Percentiles rank a stretch among this genome's conserved stretches.
These are phyloP conservation scores for Mucor racemosus DNA, from an alignment of 371 early-diverging fungal genomes.

Conservation along the genomic window DNA sequence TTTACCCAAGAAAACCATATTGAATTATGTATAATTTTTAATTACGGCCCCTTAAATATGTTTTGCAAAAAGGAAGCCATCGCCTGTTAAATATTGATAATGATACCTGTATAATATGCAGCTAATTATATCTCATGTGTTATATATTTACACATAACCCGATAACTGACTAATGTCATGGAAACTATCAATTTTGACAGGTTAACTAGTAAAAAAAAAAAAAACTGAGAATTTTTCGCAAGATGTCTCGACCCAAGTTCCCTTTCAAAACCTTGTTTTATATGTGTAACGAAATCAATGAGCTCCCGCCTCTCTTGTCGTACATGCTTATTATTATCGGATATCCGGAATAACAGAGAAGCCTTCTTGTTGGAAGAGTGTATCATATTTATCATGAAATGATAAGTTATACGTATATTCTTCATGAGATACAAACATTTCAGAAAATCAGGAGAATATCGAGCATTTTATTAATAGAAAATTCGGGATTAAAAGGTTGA, in stretches of 20 bases:
- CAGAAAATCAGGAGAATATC: too few relatives aligned
- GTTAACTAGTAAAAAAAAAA: background rate
- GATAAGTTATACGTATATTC: too few relatives aligned
- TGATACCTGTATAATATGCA: too few relatives aligned
- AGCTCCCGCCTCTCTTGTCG: background rate
- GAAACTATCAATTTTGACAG: background rate
- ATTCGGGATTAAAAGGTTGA: too few relatives aligned
- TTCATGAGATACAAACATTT: too few relatives aligned
- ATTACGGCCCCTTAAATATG: constrained; percentile 1
- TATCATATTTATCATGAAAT: background rate
- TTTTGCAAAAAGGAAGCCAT: background rate
- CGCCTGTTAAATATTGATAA: background rate
- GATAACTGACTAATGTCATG: too few relatives aligned
- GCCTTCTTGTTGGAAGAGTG: background rate
- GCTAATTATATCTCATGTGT: too few relatives aligned
- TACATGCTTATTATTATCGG: background rate
- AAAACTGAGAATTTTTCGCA: too few relatives aligned
- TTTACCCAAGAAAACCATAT: too few relatives aligned
- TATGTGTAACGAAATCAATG: background rate
- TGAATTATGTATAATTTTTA: background rate
- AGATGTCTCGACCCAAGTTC: background rate
- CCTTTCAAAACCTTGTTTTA: background rate
- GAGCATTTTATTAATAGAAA: too few relatives aligned
- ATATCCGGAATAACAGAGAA: background rate
- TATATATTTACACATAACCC: too few relatives aligned